Base-by-base conservation (phyloP, 257 asterid species). In the Primulina huaijiensis region DNA sequence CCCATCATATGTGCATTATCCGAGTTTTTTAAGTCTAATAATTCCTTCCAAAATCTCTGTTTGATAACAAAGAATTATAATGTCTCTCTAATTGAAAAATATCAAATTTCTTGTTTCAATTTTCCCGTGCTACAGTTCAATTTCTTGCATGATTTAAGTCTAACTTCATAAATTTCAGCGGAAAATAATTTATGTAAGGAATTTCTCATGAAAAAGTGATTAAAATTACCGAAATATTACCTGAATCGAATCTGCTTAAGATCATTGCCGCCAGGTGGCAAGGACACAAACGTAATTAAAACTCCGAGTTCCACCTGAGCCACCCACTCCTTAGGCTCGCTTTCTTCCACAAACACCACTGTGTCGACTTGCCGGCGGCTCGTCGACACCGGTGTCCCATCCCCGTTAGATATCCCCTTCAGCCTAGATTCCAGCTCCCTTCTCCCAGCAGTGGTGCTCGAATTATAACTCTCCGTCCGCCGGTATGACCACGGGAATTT, bases 241-340 rank as follows among this genome's bases (percentile, higher is more conserved):
- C 97, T 88, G 90, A 92, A 92, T 3, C 98, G 96, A 70, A 92
- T 92, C 62, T 91, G 84, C 87, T 87, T 92, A 27, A 90, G 95
- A 80, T 92, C 97, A 65, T 92, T 92, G 62, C 95, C 97, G 75
- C 98, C 98, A 29, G 92, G 89, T 60, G 96, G 97, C 82, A 90
- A 67, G 29, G 98, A 92, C 77, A 92, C 72, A 71, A 92, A 92
- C 6, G 98, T 92, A 84, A 92, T 92, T 64, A 92, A 75, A 17
- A 92, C 98, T 4, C 98, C 98, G 74, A 96, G 92, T 75, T 92
- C 98, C 71, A 92, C 97, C 80, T 90, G 98, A 33, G 97, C 97
- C 72, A 92, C 98, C 98, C 98, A 90, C 87, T 90, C 98, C 74
- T 90, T 90, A 1, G 95, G 95, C 83, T 88, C 97, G 76, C 71